Percentiles rank a stretch among this genome's conserved stretches.
These are phyloP conservation scores for Auriscalpium microsporum DNA, from an alignment of 768 basidiomycete genomes.

Conservation along the genomic window DNA sequence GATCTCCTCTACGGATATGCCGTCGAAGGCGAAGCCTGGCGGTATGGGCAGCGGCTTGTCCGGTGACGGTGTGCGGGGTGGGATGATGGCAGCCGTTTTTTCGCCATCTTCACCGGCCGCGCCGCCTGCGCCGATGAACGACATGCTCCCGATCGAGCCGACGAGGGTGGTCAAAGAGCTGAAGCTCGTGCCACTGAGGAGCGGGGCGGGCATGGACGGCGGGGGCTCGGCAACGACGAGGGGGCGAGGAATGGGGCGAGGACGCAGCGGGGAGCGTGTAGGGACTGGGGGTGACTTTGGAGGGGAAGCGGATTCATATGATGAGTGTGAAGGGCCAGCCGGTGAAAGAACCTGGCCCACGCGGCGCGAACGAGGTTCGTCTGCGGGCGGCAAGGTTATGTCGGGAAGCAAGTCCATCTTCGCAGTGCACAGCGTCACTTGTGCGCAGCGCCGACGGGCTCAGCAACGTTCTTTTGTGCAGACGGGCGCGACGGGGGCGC, in stretches of 20 bases:
- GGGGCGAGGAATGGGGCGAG: constrained; percentile 11
- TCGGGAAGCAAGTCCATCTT: not conserved
- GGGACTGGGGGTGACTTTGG: constrained; percentile 20
- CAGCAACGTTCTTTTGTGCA: too few species aligned
- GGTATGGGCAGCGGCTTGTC: constrained; percentile 27
- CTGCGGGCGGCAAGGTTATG: not conserved
- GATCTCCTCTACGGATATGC: constrained; percentile 8
- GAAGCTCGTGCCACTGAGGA: constrained; percentile 20
- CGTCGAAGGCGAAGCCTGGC: constrained; percentile 18
- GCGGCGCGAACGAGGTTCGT: constrained; percentile 27
- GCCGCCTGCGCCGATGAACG: not conserved
- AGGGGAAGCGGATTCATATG: constrained; percentile 11
- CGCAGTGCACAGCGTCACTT: too few species aligned
- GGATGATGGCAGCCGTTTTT: not conserved
- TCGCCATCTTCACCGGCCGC: constrained; percentile 1
- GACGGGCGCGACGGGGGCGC: too few species aligned
- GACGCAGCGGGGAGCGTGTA: constrained; percentile 24
- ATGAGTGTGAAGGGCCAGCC: constrained; percentile 10
- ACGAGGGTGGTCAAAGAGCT: constrained; percentile 19
- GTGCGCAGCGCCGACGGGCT: too few species aligned
- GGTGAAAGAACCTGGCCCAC: constrained; percentile 18
- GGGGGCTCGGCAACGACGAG: constrained; percentile 3
- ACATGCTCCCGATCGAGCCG: not conserved
- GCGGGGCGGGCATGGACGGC: constrained; percentile 16
- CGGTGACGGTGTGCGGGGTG: constrained; percentile 18